Conservation (phyloP, 2,329 filamentous ascomycete genomes). For the Cladophialophora psammophila region DNA sequence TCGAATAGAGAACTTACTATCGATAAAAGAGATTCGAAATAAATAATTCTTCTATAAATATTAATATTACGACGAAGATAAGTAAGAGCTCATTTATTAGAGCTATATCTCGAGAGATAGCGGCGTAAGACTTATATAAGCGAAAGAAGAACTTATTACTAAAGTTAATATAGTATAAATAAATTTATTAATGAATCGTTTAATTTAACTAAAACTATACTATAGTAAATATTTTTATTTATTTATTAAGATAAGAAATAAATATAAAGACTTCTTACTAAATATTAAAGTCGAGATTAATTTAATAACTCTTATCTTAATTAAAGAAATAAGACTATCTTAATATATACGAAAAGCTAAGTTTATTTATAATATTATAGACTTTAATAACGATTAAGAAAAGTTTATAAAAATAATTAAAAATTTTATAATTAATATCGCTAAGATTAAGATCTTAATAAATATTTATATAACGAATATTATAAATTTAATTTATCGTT, state of each 20-base stretch:
- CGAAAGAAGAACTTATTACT: neutral
- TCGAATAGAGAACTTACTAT: neutral
- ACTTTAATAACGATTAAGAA: neutral
- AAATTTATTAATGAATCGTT: neutral
- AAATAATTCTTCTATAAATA: conserved; percentile 3
- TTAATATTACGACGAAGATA: conserved; percentile 8
- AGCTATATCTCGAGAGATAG: neutral
- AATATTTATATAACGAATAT: conserved; percentile 2
- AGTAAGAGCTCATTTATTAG: conserved; percentile 1
- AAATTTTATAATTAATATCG: conserved; percentile 2
- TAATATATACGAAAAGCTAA: neutral
- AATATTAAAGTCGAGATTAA: conserved; percentile 1
- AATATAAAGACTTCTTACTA: neutral
- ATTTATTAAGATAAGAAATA: neutral
- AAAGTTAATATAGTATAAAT: neutral
- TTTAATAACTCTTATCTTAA: neutral
- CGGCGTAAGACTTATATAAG: neutral
- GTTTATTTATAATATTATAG: conserved; percentile 5
- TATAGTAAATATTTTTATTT: conserved; percentile 7
- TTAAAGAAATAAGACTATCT: conserved; percentile 1
- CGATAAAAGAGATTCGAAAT: neutral
- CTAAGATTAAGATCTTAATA: neutral
- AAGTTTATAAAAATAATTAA: conserved; percentile 8
- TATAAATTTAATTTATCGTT: neutral
- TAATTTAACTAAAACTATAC: neutral